Evolutionary conservation across 805 yeast genomes (phyloP), one percentile per base, ranked within the genome.

Genomic region (Teunomyces pallodes): DNA sequence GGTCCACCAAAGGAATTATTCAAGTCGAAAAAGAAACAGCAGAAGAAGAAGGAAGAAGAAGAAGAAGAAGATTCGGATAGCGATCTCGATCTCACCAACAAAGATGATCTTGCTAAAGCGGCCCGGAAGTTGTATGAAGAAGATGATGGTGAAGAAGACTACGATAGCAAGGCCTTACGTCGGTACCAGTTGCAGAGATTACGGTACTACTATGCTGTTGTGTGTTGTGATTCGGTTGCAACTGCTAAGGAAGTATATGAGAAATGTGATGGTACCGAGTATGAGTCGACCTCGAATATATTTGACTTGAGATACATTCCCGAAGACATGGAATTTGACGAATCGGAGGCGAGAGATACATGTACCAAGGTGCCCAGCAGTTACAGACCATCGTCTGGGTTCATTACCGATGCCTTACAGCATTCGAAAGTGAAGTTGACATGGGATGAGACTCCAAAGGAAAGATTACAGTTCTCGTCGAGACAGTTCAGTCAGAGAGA

Each of bases 401-500:
- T 94, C 66, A 87, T 88, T 28, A 94, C 99, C 3, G 97, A 89
- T 69, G 99, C 99, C 0, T 75, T 94, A 50, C 97, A 94, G 64
- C 96, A 90, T 62, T 91, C 98, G 12, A 94, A 91, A 60, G 99
- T 94, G 43, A 91, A 89, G 65, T 76, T 94, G 55, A 91, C 98
- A 0, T 94, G 99, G 99, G 99, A 94, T 67, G 98, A 92, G 70
- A 95, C 98, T 0, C 98, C 99, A 5, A 85, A 83, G 49, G 97
- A 90, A 60, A 81, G 99, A 60, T 66, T 82, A 13, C 82, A 86
- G 49, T 65, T 91, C 46, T 80, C 97, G 1, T 78, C 86, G 12
- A 84, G 86, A 56, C 89, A 90, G 5, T 92, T 94, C 65, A 82
- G 90, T 43, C 94, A 87, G 63, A 84, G 87, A 62, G 98, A 94